phyloP scores from a whole-genome alignment of 75 land plant species.

The Pinus tabuliformis region DNA sequence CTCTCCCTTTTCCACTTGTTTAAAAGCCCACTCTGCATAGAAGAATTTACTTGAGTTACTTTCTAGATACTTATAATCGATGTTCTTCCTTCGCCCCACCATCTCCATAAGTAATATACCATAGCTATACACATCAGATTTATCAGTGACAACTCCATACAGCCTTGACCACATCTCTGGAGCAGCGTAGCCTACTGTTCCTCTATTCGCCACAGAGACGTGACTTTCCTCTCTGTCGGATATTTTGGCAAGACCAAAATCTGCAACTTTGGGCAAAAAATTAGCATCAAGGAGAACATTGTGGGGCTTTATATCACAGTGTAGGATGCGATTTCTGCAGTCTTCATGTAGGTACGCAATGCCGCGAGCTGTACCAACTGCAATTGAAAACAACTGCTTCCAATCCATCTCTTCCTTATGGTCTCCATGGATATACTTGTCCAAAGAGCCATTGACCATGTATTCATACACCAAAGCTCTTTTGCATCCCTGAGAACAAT shows the following conservation, averaged over 20 bases:
- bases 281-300: conserved; percentile 27
- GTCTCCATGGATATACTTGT: neutral
- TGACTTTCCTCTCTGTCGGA: too few relatives aligned
- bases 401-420: neutral
- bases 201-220: too few relatives aligned
- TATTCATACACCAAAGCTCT: conserved; percentile 22
- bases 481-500: conserved; percentile 11
- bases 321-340: neutral
- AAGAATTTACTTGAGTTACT: too few relatives aligned
- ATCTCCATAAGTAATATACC: too few relatives aligned
- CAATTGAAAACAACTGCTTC: neutral
- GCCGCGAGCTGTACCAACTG: neutral
- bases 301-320: conserved; percentile 14
- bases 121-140: too few relatives aligned
- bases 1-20: too few relatives aligned
- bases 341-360: conserved; percentile 9
- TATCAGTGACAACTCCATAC: too few relatives aligned
- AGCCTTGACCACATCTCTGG: too few relatives aligned
- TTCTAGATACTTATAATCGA: too few relatives aligned
- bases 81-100: too few relatives aligned
- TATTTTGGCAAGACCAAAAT: conserved; percentile 9
- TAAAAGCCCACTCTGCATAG: too few relatives aligned
- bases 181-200: too few relatives aligned
- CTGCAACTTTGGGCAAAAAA: conserved; percentile 30
- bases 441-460: conserved; percentile 16